Evolutionary conservation across 306 rosid genomes (phyloP), one percentile per base, ranked within the genome.

Genomic region (Vicia faba): DNA sequence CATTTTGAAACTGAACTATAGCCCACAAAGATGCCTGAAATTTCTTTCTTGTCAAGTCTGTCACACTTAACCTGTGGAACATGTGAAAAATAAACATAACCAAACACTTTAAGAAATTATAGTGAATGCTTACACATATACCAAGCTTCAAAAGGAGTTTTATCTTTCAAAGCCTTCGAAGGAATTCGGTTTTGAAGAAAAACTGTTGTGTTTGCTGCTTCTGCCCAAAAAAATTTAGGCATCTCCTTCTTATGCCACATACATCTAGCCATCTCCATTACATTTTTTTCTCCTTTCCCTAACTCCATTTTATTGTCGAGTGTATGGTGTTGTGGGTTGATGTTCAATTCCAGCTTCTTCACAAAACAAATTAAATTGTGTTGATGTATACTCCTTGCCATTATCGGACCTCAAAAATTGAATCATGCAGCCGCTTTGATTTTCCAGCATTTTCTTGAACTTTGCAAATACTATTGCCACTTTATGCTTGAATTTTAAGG

Each of bases 271-370:
- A 40, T 40, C 45, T 8, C 26, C 12, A 18, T 51, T 20, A 15
- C 10, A 3, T 54, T 16, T 54, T 11, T 23, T 55, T 26, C 38
- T 55, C 18, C 61, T 55, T 55, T 55, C 39, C 26, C 61, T 55
- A 55, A 55, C 61, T 55, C 61, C 61, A 26, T 55, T 55, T 55
- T 55, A 39, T 5, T 55, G 1, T 20, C 9, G 61, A 55, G 61
- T 55, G 11, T 55, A 55, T 10, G 61, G 61, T 11, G 38, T 18
- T 51, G 58, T 51, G 31, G 20, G 58, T 51, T 51, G 31, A 20
- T 51, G 33, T 20, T 7, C 29, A 55, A 55, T 55, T 4, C 39
- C 61, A 56, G 2, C 61, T 28, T 55, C 39, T 28, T 55, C 61
- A 13, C 61, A 55, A 55, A 55, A 26, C 6, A 12, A 5, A 55